Conservation (phyloP, 495 filamentous ascomycete species). For the Aspergillus olivimuriae region DNA sequence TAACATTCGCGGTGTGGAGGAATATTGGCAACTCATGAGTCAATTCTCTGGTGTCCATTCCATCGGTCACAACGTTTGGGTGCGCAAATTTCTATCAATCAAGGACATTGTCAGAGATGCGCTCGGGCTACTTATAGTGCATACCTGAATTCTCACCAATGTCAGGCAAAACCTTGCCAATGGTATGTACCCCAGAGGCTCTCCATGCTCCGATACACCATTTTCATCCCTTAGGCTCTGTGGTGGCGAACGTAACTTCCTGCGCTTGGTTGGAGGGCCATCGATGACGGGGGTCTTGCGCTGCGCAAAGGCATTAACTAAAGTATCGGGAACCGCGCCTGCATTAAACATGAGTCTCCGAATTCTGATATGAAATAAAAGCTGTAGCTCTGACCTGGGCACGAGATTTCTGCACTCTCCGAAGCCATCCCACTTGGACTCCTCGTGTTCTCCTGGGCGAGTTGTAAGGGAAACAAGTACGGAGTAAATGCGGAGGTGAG, state of each 20-base stretch:
- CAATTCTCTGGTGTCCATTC: neutral
- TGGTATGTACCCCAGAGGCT: slow-evolving; percentile 32
- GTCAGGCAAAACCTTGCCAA: slow-evolving; percentile 27
- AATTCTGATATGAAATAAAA: too few species aligned
- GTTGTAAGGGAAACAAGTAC: too few species aligned
- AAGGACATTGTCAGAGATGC: slow-evolving; percentile 3
- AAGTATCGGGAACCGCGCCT: slow-evolving; percentile 21
- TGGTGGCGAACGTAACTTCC: slow-evolving; percentile 21
- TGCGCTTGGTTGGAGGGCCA: slow-evolving; percentile 29
- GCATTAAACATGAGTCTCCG: neutral
- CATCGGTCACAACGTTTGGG: neutral
- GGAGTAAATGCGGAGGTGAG: too few species aligned
- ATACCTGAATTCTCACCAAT: slow-evolving; percentile 22
- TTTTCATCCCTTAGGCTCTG: slow-evolving; percentile 16
- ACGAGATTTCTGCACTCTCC: slow-evolving; percentile 13
- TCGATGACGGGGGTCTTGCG: slow-evolving; percentile 8
- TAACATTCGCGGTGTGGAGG: slow-evolving; percentile 4
- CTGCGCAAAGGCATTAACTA: slow-evolving; percentile 21
- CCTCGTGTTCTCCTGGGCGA: too few species aligned
- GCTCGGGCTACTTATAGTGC: neutral
- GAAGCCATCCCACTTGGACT: slow-evolving; percentile 26
- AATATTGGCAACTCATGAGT: slow-evolving; percentile 18
- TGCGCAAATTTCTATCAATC: slow-evolving; percentile 19
- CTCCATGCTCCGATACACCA: slow-evolving; percentile 14
- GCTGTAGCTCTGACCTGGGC: slow-evolving; percentile 18